A percentile compares a stretch with the other conserved stretches of the same genome.
These are phyloP conservation scores for Melaleuca alternifolia DNA, from an alignment of 345 rosid species.

Conservation along the genomic window DNA sequence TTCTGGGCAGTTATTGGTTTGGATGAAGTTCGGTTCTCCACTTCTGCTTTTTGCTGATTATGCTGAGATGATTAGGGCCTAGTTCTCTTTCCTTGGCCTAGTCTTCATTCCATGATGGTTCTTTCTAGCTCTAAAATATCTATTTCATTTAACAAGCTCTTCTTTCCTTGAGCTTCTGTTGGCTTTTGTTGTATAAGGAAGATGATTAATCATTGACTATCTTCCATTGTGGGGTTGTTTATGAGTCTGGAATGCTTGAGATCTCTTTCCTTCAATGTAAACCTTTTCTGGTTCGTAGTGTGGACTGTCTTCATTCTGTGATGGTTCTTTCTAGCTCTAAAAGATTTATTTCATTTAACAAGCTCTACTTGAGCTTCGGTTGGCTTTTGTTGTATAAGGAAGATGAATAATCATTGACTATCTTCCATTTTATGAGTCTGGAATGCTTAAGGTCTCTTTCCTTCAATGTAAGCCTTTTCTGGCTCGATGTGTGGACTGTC, in stretches of 20 bases:
- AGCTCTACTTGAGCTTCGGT: not conserved
- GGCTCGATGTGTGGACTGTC: not conserved
- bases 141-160: too few species aligned
- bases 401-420: too few species aligned
- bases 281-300: not conserved
- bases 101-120: too few species aligned
- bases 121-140: too few species aligned
- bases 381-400: too few species aligned
- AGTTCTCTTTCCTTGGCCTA: not conserved
- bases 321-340: too few species aligned
- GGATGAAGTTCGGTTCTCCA: not conserved
- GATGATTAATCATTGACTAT: not conserved
- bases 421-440: too few species aligned
- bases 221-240: not conserved
- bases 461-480: not conserved
- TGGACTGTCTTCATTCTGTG: not conserved
- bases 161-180: not conserved
- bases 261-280: not conserved
- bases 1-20: not conserved
- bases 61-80: not conserved
- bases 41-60: not conserved
- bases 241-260: not conserved
- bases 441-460: too few species aligned
- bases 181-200: not conserved
- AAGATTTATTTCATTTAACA: too few species aligned